Evolutionary conservation across 192 early-diverging fungal species (phyloP), one percentile per base, ranked within the genome.

Genomic region (Backusella sp.): DNA sequence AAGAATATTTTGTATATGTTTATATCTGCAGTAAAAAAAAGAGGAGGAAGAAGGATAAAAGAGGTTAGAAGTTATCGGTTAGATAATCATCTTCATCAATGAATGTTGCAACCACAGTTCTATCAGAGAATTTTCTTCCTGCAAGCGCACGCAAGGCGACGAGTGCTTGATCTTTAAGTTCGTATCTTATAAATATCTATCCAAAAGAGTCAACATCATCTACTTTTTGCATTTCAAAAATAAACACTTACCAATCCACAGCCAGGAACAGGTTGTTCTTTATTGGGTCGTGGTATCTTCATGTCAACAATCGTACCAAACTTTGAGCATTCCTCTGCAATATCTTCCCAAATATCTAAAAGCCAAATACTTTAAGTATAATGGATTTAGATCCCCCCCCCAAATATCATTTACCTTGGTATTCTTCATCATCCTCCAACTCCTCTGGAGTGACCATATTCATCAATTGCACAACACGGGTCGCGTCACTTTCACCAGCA

Each of bases 391-490:
- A n/a, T n/a, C n/a, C n/a, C n/a, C n/a, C n/a, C n/a, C n/a, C n/a
- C n/a, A 21, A 42, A 8, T 2, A 11, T 26, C 4, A 21, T 39
- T 68, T 84, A 94, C 93, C 94, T 82, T 90, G 81, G 72, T 95
- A 99, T 74, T 96, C 94, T 1, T 92, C 84, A 65, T 96, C 91
- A 77, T 98, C 88, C n/a, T 84, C 83, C 28, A 99, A 88, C 76
- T 99, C 97, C 59, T 91, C 90, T 23, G 84, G 83, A 0, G 90
- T 90, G 9, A 98, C 93, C 97, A 99, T 97, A 79, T 99, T 99
- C 66, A 99, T 86, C 37, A 99, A 83, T 84, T 97, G 88, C 34
- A 99, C 70, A 21, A 99, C 88, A 19, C 78, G 82, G 2, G 97
- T 95, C 3, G 96, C 91, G 42, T 93, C 85, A 59, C 85, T 82